Percentiles rank a stretch among this genome's conserved stretches.
Evolutionary conservation across 768 basidiomycete genomes (phyloP).

Genomic region (Hypholoma fasciculare): DNA sequence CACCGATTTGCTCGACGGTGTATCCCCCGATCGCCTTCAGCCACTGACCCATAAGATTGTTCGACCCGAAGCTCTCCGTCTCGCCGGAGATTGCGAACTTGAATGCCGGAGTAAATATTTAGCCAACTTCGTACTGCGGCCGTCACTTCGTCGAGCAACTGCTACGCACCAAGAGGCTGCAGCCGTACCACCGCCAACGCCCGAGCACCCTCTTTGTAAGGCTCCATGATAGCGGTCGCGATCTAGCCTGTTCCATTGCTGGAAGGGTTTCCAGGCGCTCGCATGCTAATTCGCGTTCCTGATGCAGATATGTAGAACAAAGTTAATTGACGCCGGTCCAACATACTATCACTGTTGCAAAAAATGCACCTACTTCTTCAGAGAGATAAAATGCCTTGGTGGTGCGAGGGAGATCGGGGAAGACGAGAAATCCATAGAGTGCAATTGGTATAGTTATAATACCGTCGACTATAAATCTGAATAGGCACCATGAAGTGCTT

Average conservation of each 20-base stretch:
- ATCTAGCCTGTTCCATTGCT: constrained; percentile 35
- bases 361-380: constrained; percentile 39
- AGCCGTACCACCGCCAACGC: constrained; percentile 70
- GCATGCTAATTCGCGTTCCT: constrained; percentile 58
- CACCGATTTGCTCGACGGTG: constrained; percentile 62
- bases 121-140: background rate
- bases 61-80: constrained; percentile 67
- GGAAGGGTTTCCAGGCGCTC: constrained; percentile 42
- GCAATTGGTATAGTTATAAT: constrained; percentile 74
- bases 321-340: too few relatives aligned
- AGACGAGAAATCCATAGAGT: constrained; percentile 68
- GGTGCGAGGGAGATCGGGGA: constrained; percentile 69
- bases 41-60: constrained; percentile 76
- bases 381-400: constrained; percentile 67
- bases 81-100: constrained; percentile 69
- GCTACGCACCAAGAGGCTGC: constrained; percentile 55
- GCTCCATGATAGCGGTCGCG: constrained; percentile 45
- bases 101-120: background rate
- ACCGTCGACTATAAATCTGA: constrained; percentile 67
- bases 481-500: constrained; percentile 3
- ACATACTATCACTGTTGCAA: background rate
- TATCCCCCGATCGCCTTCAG: constrained; percentile 61
- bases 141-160: background rate
- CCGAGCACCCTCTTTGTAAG: constrained; percentile 49
- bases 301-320: background rate